phyloP scores from a whole-genome alignment of 768 basidiomycete species.

The Roridomyces roridus region DNA sequence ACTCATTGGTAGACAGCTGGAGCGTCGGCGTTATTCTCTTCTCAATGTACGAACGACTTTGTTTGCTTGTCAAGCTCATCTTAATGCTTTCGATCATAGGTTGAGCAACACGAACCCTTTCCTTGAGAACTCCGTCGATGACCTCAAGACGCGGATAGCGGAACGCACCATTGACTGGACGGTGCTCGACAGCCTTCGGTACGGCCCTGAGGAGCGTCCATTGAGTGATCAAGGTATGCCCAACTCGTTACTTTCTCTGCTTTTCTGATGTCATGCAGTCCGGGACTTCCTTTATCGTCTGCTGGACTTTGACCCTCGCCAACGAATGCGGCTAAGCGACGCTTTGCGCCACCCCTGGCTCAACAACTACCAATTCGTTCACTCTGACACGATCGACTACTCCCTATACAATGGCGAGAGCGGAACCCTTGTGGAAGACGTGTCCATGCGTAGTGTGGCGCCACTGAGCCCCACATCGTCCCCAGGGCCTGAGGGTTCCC shows the following conservation, averaged over 20 bases:
- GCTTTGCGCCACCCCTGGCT: constrained; percentile 87
- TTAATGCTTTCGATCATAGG: constrained; percentile 46
- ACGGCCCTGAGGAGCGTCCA: background rate
- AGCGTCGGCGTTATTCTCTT: constrained; percentile 95
- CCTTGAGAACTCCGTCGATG: constrained; percentile 64
- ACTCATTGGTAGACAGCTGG: constrained; percentile 93
- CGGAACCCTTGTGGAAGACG: constrained; percentile 26
- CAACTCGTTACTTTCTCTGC: constrained; percentile 1
- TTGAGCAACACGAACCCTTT: constrained; percentile 82
- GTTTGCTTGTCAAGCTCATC: background rate
- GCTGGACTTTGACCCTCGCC: constrained; percentile 65
- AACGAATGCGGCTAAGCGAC: constrained; percentile 73
- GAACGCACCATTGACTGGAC: constrained; percentile 69
- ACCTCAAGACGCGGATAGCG: constrained; percentile 66
- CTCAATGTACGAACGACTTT: constrained; percentile 68
- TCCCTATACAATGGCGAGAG: constrained; percentile 23
- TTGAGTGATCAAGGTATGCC: background rate
- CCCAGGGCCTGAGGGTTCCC: constrained; percentile 6
- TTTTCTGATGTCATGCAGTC: constrained; percentile 41
- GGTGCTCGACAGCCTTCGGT: constrained; percentile 41
- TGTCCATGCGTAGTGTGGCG: constrained; percentile 20
- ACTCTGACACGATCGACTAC: constrained; percentile 12
- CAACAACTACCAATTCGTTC: constrained; percentile 7
- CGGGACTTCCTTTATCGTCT: constrained; percentile 71
- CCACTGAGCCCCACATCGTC: constrained; percentile 23